These are phyloP conservation scores for Malassezia sympodialis DNA, from an alignment of 1,284 basidiomycete species.

Conservation along the genomic window DNA sequence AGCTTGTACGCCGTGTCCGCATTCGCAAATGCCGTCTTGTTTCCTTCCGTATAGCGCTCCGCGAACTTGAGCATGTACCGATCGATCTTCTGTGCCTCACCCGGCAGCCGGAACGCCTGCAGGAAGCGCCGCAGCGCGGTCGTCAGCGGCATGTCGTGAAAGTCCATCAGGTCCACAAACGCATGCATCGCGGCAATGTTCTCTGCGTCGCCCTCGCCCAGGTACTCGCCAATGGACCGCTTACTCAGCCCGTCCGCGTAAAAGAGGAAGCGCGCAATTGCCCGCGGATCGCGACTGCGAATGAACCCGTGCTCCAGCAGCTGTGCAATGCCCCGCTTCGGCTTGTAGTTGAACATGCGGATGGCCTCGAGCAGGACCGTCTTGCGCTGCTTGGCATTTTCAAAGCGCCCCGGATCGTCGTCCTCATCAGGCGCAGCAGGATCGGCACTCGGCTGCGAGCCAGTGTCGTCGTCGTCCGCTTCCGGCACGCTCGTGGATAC, in stretches of 20 bases:
- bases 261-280: slow-evolving; percentile 78
- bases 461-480: not conserved
- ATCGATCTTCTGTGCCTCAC: slow-evolving; percentile 48
- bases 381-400: slow-evolving; percentile 94
- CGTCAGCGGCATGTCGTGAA: slow-evolving; percentile 38
- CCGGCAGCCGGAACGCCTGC: slow-evolving; percentile 46
- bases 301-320: slow-evolving; percentile 84
- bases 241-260: slow-evolving; percentile 89
- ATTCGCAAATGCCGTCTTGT: slow-evolving; percentile 42
- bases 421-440: slow-evolving; percentile 23
- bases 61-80: slow-evolving; percentile 49
- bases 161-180: slow-evolving; percentile 48
- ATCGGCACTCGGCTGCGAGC: slow-evolving; percentile 5
- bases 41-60: slow-evolving; percentile 44
- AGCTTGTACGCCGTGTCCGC: slow-evolving; percentile 48
- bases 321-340: slow-evolving; percentile 74
- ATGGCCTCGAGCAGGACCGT: slow-evolving; percentile 89
- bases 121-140: slow-evolving; percentile 43
- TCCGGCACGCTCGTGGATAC: slow-evolving; percentile 16
- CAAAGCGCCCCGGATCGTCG: slow-evolving; percentile 87
- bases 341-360: slow-evolving; percentile 96
- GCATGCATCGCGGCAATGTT: slow-evolving; percentile 48
- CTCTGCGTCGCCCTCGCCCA: slow-evolving; percentile 56
- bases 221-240: slow-evolving; percentile 90
- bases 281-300: slow-evolving; percentile 61